These are phyloP conservation scores for Salvia sclarea DNA, from an alignment of 305 asterid genomes.

Conservation along the genomic window DNA sequence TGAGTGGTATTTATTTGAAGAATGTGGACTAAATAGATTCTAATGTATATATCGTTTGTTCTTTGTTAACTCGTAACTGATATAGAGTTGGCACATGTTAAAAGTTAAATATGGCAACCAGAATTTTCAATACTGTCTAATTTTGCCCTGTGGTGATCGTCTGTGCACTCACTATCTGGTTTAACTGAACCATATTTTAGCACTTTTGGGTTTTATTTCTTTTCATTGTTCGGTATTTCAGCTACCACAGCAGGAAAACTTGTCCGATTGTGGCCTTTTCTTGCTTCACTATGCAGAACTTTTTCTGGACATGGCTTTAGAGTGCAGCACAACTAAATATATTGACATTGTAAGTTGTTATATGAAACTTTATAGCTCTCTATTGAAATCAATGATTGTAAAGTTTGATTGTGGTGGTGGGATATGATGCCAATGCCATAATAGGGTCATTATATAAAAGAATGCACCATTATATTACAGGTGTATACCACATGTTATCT, in stretches of 20 bases:
- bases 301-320: slow-evolving; percentile 62
- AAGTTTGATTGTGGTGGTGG: not conserved
- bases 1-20: not conserved
- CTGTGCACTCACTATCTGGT: slow-evolving; percentile 6
- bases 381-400: slow-evolving; percentile 18
- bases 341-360: slow-evolving; percentile 58
- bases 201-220: slow-evolving; percentile 17
- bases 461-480: not conserved
- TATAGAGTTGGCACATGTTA: not conserved
- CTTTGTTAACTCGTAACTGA: not conserved
- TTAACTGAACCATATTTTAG: not conserved
- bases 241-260: slow-evolving; percentile 91
- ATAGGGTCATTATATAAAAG: not conserved
- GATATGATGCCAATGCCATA: not conserved
- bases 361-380: slow-evolving; percentile 24
- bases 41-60: not conserved
- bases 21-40: not conserved
- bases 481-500: not conserved
- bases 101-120: no score
- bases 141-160: slow-evolving; percentile 19
- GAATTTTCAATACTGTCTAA: slow-evolving; percentile 16
- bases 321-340: slow-evolving; percentile 38
- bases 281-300: slow-evolving; percentile 84
- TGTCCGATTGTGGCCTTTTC: slow-evolving; percentile 85
- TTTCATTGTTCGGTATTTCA: slow-evolving; percentile 40